Base-by-base conservation (phyloP, 2,329 filamentous ascomycete species). In the Xylariaceae sp. region DNA sequence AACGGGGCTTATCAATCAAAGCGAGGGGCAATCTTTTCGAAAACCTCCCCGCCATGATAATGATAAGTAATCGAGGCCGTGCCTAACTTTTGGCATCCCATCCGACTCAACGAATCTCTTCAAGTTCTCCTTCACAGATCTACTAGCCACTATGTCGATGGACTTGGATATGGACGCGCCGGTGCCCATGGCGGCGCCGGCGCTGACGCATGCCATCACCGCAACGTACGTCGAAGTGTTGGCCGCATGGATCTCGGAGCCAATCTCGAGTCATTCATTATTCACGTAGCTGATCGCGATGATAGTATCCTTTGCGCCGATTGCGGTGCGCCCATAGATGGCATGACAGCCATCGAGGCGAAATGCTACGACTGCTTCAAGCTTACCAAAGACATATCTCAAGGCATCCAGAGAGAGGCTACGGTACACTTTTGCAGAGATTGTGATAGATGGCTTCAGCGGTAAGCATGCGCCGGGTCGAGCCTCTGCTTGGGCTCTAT, bases 351-450 rank as follows among this genome's bases (percentile, higher is more conserved):
- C 22, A 86, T 88, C 49, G 91, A 91, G 58, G 92, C 94, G 39
- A 85, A 96, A 53, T 99, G 94, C 76, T 90, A 90, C 72, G 92
- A 97, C 77, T 97, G 94, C 72, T 85, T 97, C 69, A 96, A 95
- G 72, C 83, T 95, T 63, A 95, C 91, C 46, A 84, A 95, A 73
- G 94, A 99, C 73, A 92, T 96, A 63, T 95, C 92, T 22, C 79
- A 87, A 68, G 91, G 90, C 56, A 92, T 97, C 60, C 92, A 91
- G 72, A 84, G 92, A 69, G 94, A 99, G 72, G 90, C 89, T 47
- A 87, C 86, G 29, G 77, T 97, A 49, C 90, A 95, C 73, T 92
- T 88, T 73, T 99, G 94, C 80, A 57, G 57, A 50, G 59, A 61
- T 16, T 61, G 59, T 45, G 59, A 61, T 47, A 51, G 59, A 49